Evolutionary conservation across 306 rosid species (phyloP).

Genomic region (Geum urbanum): DNA sequence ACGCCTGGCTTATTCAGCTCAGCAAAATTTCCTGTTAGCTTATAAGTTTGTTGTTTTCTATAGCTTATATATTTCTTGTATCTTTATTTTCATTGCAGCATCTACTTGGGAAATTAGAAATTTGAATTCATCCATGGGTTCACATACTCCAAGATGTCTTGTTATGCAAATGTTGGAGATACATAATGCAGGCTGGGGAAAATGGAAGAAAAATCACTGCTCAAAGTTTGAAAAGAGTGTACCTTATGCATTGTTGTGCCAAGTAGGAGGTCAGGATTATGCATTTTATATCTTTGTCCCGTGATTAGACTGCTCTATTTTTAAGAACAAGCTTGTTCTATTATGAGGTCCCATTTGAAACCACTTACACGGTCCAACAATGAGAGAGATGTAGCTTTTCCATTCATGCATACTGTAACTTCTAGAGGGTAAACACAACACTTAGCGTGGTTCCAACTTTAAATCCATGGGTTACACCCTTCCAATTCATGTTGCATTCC

Average conservation of each 20-base stretch:
- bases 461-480: not conserved
- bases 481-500: not conserved
- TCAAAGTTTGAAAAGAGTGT: slow-evolving; percentile 84
- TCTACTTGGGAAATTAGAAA: slow-evolving; percentile 89
- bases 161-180: slow-evolving; percentile 91
- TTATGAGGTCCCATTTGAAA: not conserved
- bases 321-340: slow-evolving; percentile 1
- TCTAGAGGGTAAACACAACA: not conserved
- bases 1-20: not conserved
- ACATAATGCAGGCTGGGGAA: slow-evolving; percentile 54
- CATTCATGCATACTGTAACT: not conserved
- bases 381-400: not conserved
- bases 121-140: slow-evolving; percentile 68
- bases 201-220: slow-evolving; percentile 66
- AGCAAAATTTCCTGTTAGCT: not conserved
- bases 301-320: no score
- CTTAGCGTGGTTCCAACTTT: not conserved
- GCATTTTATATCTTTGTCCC: no score
- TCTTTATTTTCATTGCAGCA: slow-evolving; percentile 42
- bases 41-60: not conserved
- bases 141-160: slow-evolving; percentile 55
- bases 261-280: slow-evolving; percentile 73
- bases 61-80: not conserved
- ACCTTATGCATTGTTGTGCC: slow-evolving; percentile 79
- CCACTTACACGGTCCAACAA: not conserved